Evolutionary conservation across 805 yeast genomes (phyloP).

Genomic region (Lachancea kluyveri): DNA sequence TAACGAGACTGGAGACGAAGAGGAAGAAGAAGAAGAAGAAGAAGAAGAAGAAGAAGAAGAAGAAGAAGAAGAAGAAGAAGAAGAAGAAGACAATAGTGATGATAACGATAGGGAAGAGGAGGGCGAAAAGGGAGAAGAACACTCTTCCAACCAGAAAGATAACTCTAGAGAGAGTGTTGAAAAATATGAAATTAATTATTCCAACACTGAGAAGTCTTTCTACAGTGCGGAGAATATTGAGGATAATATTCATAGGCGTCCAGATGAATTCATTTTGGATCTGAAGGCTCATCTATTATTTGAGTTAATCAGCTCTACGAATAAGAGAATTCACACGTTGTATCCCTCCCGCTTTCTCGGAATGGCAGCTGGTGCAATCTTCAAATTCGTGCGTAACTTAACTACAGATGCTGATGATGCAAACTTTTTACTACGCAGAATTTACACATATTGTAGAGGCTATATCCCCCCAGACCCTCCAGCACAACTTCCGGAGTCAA

Average conservation of each 20-base stretch:
- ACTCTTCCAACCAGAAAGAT: slow-evolving; percentile 8
- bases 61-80: slow-evolving; percentile 6
- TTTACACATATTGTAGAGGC: slow-evolving; percentile 57
- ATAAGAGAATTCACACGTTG: slow-evolving; percentile 56
- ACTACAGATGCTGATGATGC: slow-evolving; percentile 29
- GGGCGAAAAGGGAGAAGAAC: slow-evolving; percentile 9
- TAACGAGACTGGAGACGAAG: slow-evolving; percentile 3
- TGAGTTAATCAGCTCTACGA: slow-evolving; percentile 55
- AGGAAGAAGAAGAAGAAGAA: slow-evolving; percentile 10
- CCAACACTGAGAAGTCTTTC: not conserved
- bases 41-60: slow-evolving; percentile 6
- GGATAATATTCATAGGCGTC: slow-evolving; percentile 19
- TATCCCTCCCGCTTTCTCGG: slow-evolving; percentile 77
- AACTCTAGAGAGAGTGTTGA: slow-evolving; percentile 6
- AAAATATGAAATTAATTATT: not conserved
- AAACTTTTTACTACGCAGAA: slow-evolving; percentile 50
- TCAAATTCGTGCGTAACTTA: slow-evolving; percentile 45
- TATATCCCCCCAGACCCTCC: slow-evolving; percentile 45
- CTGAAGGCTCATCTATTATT: slow-evolving; percentile 59
- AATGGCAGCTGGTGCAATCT: slow-evolving; percentile 55
- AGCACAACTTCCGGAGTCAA: slow-evolving; percentile 22
- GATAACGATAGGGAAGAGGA: slow-evolving; percentile 5
- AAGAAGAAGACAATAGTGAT: slow-evolving; percentile 6
- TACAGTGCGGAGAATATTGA: slow-evolving; percentile 9
- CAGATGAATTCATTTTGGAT: slow-evolving; percentile 36